Evolutionary conservation across 208 protist genomes (phyloP).

Genomic region (Trypanosomatidae sp.): DNA sequence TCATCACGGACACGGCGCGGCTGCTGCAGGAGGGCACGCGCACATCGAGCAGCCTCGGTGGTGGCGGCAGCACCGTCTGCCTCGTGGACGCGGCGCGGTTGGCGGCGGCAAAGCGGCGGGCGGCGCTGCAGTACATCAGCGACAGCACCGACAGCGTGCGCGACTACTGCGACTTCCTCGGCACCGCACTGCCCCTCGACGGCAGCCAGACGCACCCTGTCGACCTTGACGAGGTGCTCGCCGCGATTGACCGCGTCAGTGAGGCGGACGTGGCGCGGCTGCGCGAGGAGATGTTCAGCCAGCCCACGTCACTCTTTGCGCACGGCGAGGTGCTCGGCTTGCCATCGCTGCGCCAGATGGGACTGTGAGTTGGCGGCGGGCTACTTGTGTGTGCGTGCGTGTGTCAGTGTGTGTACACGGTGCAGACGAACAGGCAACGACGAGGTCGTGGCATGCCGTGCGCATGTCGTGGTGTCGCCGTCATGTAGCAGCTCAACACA

Average conservation of each 20-base stretch:
- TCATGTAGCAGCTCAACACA: too few relatives aligned
- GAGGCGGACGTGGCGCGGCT: constrained; percentile 53
- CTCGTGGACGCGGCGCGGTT: constrained; percentile 5
- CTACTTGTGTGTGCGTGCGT: too few relatives aligned
- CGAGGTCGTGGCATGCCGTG: too few relatives aligned
- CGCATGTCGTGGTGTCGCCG: too few relatives aligned
- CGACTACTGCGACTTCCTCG: constrained; percentile 83
- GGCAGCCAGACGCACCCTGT: constrained; percentile 16
- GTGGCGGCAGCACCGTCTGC: too few relatives aligned
- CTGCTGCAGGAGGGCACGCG: constrained; percentile 25
- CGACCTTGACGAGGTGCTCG: constrained; percentile 36
- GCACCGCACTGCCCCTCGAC: constrained; percentile 42
- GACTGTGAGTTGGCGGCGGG: constrained; percentile 44
- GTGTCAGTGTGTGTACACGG: too few relatives aligned
- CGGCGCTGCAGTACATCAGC: constrained; percentile 33
- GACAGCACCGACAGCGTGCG: constrained; percentile 48
- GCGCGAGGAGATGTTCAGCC: constrained; percentile 46
- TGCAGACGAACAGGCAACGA: too few relatives aligned
- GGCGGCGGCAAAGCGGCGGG: constrained; percentile 44
- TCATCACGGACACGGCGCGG: constrained; percentile 43
- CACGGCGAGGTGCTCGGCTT: constrained; percentile 75
- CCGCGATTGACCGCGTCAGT: constrained; percentile 38
- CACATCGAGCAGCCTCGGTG: too few relatives aligned
- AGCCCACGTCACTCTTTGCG: constrained; percentile 52
- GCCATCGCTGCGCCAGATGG: constrained; percentile 70